Evolutionary conservation across 495 filamentous ascomycete genomes (phyloP), one percentile per base, ranked within the genome.

Genomic region (Penicillium lagena): DNA sequence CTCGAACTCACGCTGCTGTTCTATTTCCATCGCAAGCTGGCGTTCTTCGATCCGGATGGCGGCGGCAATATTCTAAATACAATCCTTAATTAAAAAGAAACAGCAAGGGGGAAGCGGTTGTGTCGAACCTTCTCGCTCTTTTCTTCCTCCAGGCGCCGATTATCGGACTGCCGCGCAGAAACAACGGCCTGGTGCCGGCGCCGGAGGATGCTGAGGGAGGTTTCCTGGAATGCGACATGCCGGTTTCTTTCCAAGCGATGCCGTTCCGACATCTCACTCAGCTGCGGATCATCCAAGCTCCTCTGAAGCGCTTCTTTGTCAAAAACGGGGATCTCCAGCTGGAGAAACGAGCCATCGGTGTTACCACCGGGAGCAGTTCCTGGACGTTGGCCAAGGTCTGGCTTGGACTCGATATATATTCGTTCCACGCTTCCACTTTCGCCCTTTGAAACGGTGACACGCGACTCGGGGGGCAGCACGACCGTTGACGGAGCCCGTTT

Each of bases 11-110:
- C 62, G 73, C 9, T 81, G 73, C 22, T 83, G 73, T 37, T 72
- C 66, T 45, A 87, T 80, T 65, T 90, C 86, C 2, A 80, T 78
- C n/a, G 73, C 70, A 11, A 89, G 75, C 57, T 90, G 86, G 9
- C 83, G 76, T 53, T 88, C 85, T 60, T 90, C 86, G 29, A 87
- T 75, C 37, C 80, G 76, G 28, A 73, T 61, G 32, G 79, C 69
- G 12, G 78, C 79, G 13, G 54, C 45, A 7, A 51, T 47, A 39
- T 79, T 75, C 67, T 73, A 42, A 30, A 4, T 34, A 12, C 71
- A 49, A 28, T 2, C 13, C 5, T 9, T n/a, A n/a, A 9, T 42
- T 49, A 66, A 34, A 10, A 12, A 6, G 9, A 12, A 2, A 11
- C 2, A 10, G 5, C 1, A 34, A 10, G 60, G 4, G 62, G 42